Evolutionary conservation across 352 stramenopile genomes (phyloP), one percentile per base, ranked within the genome.

Genomic region (Globisporangium radiosum): DNA sequence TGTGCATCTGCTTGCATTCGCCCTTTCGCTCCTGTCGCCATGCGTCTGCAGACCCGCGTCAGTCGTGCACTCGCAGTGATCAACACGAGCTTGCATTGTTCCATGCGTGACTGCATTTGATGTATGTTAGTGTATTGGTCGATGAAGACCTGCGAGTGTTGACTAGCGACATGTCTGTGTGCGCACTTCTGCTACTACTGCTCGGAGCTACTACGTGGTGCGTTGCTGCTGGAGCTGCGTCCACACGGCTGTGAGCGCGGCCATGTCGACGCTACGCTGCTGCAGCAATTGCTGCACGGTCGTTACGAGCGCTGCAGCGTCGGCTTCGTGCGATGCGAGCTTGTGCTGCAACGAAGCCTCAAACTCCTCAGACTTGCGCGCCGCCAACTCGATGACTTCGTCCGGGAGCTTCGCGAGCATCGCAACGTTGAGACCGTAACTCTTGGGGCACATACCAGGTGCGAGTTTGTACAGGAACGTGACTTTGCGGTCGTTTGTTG

Each of bases 381-480:
- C 92, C 0, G 96, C 96, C 44, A 88, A 90, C 19, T 92, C 68
- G 42, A 99, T 83, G 44, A 99, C 96, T 68, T 97, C 81, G 47
- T 98, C 76, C 0, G 97, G 97, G 4, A 99, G 84, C 55, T 95
- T 93, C 9, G 98, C 97, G 15, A 99, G 81, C 70, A 97, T 92
- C 8, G 98, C 98, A 8, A 99, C 97, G 71, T 99, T 99, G 63
- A 99, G 93, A 57, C 98, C 98, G 73, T 99, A 99, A 59, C 87
- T 98, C 73, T 99, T 99, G 15, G 97, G 97, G 63, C 94, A 99
- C 57, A 97, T 88, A 4, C 98, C 98, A 7, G 89, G 75, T 14
- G 92, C 88, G 10, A 99, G 76, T 68, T 98, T 99, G 84, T 99
- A 99, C 43, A 99, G 70, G 74, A 99, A 99, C 1, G 96, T 99